Conservation (phyloP, 2,329 filamentous ascomycete species). For the Aureobasidium leucospermi region DNA sequence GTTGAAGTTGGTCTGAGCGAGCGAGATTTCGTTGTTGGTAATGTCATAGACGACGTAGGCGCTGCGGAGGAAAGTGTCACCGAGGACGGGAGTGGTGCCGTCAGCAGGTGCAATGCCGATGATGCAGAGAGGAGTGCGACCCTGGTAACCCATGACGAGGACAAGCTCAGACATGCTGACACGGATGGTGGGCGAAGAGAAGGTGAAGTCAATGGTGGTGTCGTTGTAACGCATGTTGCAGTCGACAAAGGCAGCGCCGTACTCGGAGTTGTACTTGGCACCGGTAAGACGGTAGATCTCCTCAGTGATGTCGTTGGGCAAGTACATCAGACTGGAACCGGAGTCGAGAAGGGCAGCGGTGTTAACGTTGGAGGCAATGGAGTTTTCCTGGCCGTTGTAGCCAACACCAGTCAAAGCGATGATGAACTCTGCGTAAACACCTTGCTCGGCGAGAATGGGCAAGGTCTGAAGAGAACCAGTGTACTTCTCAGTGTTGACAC, state of each 20-base stretch:
- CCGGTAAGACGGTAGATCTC: constrained; percentile 34
- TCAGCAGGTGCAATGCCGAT: constrained; percentile 45
- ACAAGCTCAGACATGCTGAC: constrained; percentile 51
- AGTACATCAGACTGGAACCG: constrained; percentile 64
- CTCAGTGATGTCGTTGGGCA: constrained; percentile 54
- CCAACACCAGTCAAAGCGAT: constrained; percentile 45
- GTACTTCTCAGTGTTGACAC: constrained; percentile 71
- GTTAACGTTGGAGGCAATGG: constrained; percentile 35
- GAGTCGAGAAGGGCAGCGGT: constrained; percentile 63
- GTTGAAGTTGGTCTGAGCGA: constrained; percentile 57
- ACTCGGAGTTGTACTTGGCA: constrained; percentile 34
- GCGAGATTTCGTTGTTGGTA: constrained; percentile 51
- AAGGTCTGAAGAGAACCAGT: constrained; percentile 55
- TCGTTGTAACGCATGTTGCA: constrained; percentile 45
- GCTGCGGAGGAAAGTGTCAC: constrained; percentile 56
- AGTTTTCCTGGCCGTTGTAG: constrained; percentile 34
- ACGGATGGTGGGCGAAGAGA: constrained; percentile 47
- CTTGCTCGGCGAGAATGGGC: constrained; percentile 45
- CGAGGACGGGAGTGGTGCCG: constrained; percentile 44
- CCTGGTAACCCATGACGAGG: constrained; percentile 39
- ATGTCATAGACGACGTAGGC: constrained; percentile 59
- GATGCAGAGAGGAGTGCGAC: constrained; percentile 38
- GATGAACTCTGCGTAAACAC: constrained; percentile 46
- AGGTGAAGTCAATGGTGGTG: constrained; percentile 50
- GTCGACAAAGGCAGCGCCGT: constrained; percentile 44